Conservation (phyloP, 2,329 filamentous ascomycete genomes). For the Curvularia sp. region DNA sequence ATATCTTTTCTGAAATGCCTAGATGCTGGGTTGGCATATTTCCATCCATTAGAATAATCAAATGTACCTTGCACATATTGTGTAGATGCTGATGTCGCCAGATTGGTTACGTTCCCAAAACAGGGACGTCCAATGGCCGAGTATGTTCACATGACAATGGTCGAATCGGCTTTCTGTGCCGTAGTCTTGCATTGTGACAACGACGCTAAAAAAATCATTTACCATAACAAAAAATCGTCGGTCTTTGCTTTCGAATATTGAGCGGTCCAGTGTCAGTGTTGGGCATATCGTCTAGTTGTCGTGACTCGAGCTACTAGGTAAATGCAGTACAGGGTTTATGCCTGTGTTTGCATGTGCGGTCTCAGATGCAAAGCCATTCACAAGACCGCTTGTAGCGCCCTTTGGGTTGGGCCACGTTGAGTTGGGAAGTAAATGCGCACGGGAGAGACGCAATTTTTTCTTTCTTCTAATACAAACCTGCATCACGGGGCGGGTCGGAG, state of each 20-base stretch:
- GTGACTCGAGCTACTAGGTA: constrained; percentile 11
- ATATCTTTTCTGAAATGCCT: not conserved
- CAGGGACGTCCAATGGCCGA: not conserved
- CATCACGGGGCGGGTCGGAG: constrained; percentile 15
- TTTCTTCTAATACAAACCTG: constrained; percentile 7
- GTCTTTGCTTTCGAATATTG: too few relatives aligned
- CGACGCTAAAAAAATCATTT: not conserved
- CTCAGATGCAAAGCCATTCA: constrained; percentile 20
- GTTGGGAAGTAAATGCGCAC: constrained; percentile 9
- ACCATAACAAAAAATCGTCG: not conserved
- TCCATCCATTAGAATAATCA: not conserved
- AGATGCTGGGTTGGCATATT: not conserved
- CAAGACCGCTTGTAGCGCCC: constrained; percentile 22
- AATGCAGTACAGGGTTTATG: constrained; percentile 9
- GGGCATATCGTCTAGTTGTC: not conserved
- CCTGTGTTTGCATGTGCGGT: constrained; percentile 12
- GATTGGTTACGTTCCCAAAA: not conserved
- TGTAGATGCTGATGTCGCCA: not conserved
- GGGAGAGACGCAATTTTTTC: constrained; percentile 5
- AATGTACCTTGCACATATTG: not conserved
- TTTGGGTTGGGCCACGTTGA: constrained; percentile 10
- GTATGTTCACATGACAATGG: not conserved
- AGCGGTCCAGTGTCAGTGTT: constrained; percentile 9
- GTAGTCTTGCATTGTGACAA: not conserved
- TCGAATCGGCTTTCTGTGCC: not conserved